Conservation (phyloP, 108 stramenopile genomes). For the Stephanodiscus minutulus region DNA sequence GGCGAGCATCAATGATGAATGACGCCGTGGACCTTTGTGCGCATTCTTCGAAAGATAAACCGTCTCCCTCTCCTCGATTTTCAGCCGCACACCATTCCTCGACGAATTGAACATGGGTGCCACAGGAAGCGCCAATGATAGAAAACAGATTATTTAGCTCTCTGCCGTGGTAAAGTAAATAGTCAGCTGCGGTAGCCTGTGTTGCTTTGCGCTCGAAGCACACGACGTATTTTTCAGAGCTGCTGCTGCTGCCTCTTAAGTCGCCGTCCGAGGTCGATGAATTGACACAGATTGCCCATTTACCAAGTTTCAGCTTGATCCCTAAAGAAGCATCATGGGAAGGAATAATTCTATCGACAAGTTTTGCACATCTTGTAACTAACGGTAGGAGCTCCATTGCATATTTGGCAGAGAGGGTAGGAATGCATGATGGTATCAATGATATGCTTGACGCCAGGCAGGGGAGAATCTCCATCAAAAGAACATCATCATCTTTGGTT, state of each 20-base stretch:
- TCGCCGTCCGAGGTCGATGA: conserved; percentile 43
- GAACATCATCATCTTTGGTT: conserved; percentile 11
- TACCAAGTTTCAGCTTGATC: conserved; percentile 50
- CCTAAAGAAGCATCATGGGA: conserved; percentile 27
- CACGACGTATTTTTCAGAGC: conserved; percentile 72
- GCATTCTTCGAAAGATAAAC: conserved; percentile 15
- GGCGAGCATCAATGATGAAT: conserved; percentile 63
- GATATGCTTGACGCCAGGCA: conserved; percentile 64
- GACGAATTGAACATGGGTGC: conserved; percentile 64
- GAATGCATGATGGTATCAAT: conserved; percentile 72
- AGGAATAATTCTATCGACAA: conserved; percentile 38
- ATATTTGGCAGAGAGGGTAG: conserved; percentile 65
- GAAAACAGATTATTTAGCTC: conserved; percentile 63
- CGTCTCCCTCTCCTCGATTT: conserved; percentile 20
- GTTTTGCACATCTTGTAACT: conserved; percentile 53
- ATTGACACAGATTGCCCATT: conserved; percentile 71
- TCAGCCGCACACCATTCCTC: conserved; percentile 65
- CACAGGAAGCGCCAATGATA: conserved; percentile 55
- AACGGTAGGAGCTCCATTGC: conserved; percentile 64
- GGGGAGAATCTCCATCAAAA: conserved; percentile 52
- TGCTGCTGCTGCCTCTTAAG: conserved; percentile 26
- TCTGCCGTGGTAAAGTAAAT: conserved; percentile 55
- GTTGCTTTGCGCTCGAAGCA: conserved; percentile 22
- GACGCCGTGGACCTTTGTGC: conserved; percentile 46
- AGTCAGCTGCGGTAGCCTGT: conserved; percentile 9